Evolutionary conservation across 352 stramenopile species (phyloP).

Genomic region (Phytopythium kandeliae): DNA sequence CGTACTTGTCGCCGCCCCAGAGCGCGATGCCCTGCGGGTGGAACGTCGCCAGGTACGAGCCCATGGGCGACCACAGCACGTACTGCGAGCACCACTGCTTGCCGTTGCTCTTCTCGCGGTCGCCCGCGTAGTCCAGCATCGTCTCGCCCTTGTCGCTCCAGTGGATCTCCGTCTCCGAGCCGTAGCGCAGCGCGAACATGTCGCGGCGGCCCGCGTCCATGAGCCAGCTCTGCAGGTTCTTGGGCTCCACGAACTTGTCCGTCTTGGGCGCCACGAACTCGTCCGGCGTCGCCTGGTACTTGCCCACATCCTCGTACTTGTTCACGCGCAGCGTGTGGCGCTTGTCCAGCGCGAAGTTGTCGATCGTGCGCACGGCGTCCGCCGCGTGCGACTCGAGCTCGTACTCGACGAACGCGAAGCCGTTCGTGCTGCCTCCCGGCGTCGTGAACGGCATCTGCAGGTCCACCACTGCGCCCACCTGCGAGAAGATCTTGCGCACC

Average conservation of each 20-base stretch:
- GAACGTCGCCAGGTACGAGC: conserved; percentile 97
- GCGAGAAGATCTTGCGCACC: conserved; percentile 84
- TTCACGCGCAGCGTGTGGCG: conserved; percentile 94
- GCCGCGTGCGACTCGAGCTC: conserved; percentile 64
- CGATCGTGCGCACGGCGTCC: conserved; percentile 77
- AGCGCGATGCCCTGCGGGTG: conserved; percentile 96
- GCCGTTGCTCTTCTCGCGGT: conserved; percentile 93
- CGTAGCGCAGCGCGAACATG: conserved; percentile 94
- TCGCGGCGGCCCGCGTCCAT: conserved; percentile 89
- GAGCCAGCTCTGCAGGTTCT: conserved; percentile 93
- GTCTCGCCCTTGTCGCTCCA: conserved; percentile 92
- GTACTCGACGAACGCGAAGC: conserved; percentile 84
- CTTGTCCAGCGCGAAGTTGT: conserved; percentile 95
- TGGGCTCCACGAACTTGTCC: conserved; percentile 87
- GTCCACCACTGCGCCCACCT: conserved; percentile 70
- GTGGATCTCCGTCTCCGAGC: conserved; percentile 95
- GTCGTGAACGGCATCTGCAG: conserved; percentile 73
- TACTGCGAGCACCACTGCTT: conserved; percentile 98
- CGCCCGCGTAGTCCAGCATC: conserved; percentile 93
- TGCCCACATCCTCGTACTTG: conserved; percentile 87
- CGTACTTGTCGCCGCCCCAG: conserved; percentile 96
- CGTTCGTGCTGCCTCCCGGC: conserved; percentile 46
- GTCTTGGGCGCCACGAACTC: conserved; percentile 78
- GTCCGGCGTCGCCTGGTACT: conserved; percentile 59
- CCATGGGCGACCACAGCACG: conserved; percentile 95